Conservation (phyloP, 2,329 filamentous ascomycete species). For the Orbilia quercus region DNA sequence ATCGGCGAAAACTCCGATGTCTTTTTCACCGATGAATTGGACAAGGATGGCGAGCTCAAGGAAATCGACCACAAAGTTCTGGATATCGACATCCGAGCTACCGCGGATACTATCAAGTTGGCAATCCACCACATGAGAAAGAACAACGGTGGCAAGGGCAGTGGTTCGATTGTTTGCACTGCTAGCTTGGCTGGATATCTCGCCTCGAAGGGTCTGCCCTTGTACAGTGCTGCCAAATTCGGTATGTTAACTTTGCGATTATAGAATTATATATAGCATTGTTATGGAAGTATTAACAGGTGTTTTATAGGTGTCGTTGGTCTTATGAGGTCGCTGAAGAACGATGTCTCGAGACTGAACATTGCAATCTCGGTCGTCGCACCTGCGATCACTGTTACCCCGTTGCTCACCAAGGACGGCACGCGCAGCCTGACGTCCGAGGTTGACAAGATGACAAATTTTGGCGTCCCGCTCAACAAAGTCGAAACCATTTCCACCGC, state of each 20-base stretch:
- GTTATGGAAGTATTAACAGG: too few species aligned
- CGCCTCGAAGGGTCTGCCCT: slow-evolving; percentile 65
- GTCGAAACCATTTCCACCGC: slow-evolving; percentile 65
- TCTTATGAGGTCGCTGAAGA: slow-evolving; percentile 67
- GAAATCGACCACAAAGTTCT: slow-evolving; percentile 66
- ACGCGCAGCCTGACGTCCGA: slow-evolving; percentile 60
- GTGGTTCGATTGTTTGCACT: slow-evolving; percentile 66
- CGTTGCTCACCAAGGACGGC: slow-evolving; percentile 62
- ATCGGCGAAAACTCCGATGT: slow-evolving; percentile 67
- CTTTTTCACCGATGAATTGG: slow-evolving; percentile 66
- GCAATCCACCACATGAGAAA: slow-evolving; percentile 66
- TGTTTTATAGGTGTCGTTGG: slow-evolving; percentile 64
- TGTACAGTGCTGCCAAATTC: slow-evolving; percentile 68
- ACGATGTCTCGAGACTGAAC: slow-evolving; percentile 65
- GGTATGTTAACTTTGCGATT: slow-evolving; percentile 61
- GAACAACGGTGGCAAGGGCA: slow-evolving; percentile 62
- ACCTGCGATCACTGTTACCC: slow-evolving; percentile 67
- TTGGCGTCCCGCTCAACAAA: slow-evolving; percentile 66
- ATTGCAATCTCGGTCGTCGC: slow-evolving; percentile 67
- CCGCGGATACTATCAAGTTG: slow-evolving; percentile 66
- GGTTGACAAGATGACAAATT: slow-evolving; percentile 64
- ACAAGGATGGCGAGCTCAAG: slow-evolving; percentile 63
- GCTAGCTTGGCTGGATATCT: slow-evolving; percentile 67
- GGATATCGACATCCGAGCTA: slow-evolving; percentile 66
- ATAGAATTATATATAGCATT: neutral